Percentiles rank a stretch among this genome's conserved stretches.
phyloP scores from a whole-genome alignment of 805 yeast species.

The Zygotorulaspora florentina region DNA sequence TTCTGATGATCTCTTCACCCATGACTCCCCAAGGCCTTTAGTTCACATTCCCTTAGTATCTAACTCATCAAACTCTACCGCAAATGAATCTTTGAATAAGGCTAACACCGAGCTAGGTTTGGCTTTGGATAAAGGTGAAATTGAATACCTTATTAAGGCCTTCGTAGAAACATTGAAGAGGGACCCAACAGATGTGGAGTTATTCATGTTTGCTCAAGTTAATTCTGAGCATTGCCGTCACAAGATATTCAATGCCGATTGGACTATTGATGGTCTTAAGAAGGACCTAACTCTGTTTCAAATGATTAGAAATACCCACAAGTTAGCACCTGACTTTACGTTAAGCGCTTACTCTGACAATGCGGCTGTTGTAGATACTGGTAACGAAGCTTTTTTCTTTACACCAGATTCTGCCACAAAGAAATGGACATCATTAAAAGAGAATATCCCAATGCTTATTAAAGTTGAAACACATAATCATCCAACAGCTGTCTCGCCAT shows the following conservation, averaged over 20 bases:
- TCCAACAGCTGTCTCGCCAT: constrained; percentile 98
- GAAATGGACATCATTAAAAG: constrained; percentile 70
- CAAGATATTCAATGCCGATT: constrained; percentile 96
- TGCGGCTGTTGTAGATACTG: constrained; percentile 76
- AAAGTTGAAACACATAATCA: constrained; percentile 99
- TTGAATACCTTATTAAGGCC: constrained; percentile 78
- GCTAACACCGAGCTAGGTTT: constrained; percentile 85
- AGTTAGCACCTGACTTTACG: constrained; percentile 72
- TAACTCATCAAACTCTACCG: constrained; percentile 28
- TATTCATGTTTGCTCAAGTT: constrained; percentile 99
- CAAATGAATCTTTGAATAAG: constrained; percentile 54
- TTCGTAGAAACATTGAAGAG: constrained; percentile 72
- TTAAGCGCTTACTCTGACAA: constrained; percentile 94
- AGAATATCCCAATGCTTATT: constrained; percentile 80
- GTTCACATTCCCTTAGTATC: constrained; percentile 63
- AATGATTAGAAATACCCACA: constrained; percentile 94
- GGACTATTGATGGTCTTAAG: constrained; percentile 85
- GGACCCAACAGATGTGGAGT: constrained; percentile 95
- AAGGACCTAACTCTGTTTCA: constrained; percentile 76
- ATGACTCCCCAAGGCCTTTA: constrained; percentile 78
- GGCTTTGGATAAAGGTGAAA: constrained; percentile 93
- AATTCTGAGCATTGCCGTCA: constrained; percentile 99
- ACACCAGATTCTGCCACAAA: constrained; percentile 73
- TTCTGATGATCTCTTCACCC: constrained; percentile 67
- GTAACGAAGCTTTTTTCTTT: constrained; percentile 63